phyloP scores from a whole-genome alignment of 768 basidiomycete genomes.

The Lepiota venenata region DNA sequence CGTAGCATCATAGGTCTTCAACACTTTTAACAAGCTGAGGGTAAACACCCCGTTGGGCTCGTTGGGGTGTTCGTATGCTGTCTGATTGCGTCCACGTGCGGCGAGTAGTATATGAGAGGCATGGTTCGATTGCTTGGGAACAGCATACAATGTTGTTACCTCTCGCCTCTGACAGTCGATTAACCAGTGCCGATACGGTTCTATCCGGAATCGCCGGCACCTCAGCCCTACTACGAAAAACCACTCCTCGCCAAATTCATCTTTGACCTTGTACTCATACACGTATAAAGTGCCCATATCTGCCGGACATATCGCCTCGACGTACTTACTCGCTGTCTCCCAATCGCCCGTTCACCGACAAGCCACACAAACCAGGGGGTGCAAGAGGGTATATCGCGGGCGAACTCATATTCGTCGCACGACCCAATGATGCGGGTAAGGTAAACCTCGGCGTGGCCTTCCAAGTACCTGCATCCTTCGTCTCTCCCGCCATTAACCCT shows the following conservation, averaged over 20 bases:
- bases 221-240: conserved; percentile 5
- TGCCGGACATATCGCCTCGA: no score
- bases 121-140: conserved; percentile 14
- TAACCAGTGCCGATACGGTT: conserved; percentile 34
- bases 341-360: no score
- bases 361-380: no score
- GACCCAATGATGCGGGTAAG: no score
- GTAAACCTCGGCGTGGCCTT: no score
- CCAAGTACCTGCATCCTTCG: no score
- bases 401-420: no score
- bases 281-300: conserved; percentile 21
- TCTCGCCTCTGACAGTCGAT: conserved; percentile 30
- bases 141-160: conserved; percentile 41
- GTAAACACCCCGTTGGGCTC: conserved; percentile 29
- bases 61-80: conserved; percentile 27
- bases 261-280: no score
- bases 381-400: no score
- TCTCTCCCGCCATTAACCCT: no score
- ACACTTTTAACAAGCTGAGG: conserved; percentile 20
- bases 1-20: conserved; percentile 18
- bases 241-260: neutral
- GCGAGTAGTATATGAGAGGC: conserved; percentile 37
- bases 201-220: no score
- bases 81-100: conserved; percentile 26
- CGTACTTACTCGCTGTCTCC: conserved; percentile 23